These are phyloP conservation scores for Claviceps africana DNA, from an alignment of 2,329 filamentous ascomycete genomes.

Conservation along the genomic window DNA sequence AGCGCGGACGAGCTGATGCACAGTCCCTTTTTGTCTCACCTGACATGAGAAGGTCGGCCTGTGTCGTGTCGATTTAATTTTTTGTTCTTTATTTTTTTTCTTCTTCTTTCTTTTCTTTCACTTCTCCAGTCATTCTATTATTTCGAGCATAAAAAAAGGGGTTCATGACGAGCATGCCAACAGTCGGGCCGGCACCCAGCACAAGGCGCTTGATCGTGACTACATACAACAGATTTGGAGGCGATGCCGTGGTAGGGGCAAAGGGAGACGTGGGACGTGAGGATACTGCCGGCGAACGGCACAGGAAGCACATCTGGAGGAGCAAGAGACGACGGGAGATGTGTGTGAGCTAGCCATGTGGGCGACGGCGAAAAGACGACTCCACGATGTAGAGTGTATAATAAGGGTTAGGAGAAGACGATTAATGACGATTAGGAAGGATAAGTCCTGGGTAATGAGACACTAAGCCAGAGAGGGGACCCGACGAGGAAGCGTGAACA, in stretches of 20 bases:
- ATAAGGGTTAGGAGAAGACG: slow-evolving; percentile 3
- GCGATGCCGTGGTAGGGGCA: too few species aligned
- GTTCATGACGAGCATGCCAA: too few species aligned
- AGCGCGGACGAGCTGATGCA: slow-evolving; percentile 82
- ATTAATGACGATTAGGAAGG: background rate
- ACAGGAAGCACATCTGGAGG: background rate
- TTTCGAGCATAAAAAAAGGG: background rate
- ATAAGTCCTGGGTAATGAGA: too few species aligned
- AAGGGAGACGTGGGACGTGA: too few species aligned
- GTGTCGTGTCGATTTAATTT: too few species aligned
- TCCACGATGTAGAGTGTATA: slow-evolving; percentile 6
- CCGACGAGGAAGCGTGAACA: too few species aligned
- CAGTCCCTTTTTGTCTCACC: slow-evolving; percentile 67
- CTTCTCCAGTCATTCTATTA: background rate
- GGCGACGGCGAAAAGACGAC: background rate
- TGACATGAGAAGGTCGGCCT: too few species aligned
- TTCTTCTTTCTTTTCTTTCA: background rate
- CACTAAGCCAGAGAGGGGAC: too few species aligned
- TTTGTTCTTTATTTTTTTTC: background rate
- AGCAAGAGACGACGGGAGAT: background rate
- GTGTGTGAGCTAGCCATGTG: background rate
- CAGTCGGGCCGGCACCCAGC: slow-evolving; percentile 8
- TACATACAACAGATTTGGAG: background rate
- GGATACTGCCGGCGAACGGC: background rate
- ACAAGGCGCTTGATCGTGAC: background rate